phyloP scores from a whole-genome alignment of 805 yeast species.

The Starmera quercuum region DNA sequence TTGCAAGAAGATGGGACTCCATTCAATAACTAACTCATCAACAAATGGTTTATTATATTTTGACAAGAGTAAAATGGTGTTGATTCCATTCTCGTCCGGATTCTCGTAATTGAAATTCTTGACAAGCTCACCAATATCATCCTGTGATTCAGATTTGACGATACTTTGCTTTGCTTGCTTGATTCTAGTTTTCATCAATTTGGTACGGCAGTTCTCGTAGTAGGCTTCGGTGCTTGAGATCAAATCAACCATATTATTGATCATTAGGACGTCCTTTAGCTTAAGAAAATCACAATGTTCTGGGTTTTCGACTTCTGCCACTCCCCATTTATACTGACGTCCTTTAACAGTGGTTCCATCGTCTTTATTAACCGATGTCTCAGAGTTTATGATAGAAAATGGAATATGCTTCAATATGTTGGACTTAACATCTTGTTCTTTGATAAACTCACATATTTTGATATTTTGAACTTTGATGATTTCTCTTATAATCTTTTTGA shows the following conservation, averaged over 20 bases:
- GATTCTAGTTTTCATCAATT: slow-evolving; percentile 44
- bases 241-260: slow-evolving; percentile 70
- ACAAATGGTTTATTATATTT: slow-evolving; percentile 27
- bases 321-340: slow-evolving; percentile 79
- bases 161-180: slow-evolving; percentile 16
- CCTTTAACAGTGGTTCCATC: slow-evolving; percentile 55
- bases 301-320: slow-evolving; percentile 73
- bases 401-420: slow-evolving; percentile 44
- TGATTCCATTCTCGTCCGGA: slow-evolving; percentile 24
- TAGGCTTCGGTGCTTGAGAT: slow-evolving; percentile 67
- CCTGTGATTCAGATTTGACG: too few relatives aligned
- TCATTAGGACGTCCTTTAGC: slow-evolving; percentile 58
- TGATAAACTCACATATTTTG: slow-evolving; percentile 45
- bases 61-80: slow-evolving; percentile 31
- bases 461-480: slow-evolving; percentile 50
- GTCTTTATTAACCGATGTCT: slow-evolving; percentile 32
- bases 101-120: slow-evolving; percentile 18
- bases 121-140: slow-evolving; percentile 1
- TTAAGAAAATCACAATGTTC: slow-evolving; percentile 68
- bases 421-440: slow-evolving; percentile 26
- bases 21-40: slow-evolving; percentile 31
- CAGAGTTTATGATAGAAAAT: slow-evolving; percentile 65
- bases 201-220: slow-evolving; percentile 62
- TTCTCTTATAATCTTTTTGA: slow-evolving; percentile 45
- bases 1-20: slow-evolving; percentile 39